Percentiles rank a stretch among this genome's conserved stretches.
These are phyloP conservation scores for Pseudogymnoascus sp. DNA, from an alignment of 2,329 filamentous ascomycete species.

Conservation along the genomic window DNA sequence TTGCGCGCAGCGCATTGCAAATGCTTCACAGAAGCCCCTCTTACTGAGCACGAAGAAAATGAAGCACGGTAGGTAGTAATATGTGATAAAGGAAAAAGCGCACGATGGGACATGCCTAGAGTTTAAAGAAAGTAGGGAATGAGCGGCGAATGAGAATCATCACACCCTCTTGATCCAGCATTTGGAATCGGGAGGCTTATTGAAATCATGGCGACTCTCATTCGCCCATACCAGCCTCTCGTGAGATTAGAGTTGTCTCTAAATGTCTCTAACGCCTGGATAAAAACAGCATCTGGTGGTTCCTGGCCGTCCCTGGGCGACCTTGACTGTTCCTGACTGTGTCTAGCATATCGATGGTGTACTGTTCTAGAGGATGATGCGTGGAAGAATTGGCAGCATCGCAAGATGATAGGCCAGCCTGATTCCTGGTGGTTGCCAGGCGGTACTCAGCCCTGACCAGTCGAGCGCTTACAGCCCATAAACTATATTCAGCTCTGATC, in stretches of 20 bases:
- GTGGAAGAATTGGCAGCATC: not conserved
- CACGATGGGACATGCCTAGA: not conserved
- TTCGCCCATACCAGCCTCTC: not conserved
- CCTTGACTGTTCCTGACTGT: not conserved
- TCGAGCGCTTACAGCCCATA: not conserved
- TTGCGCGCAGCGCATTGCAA: slow-evolving; percentile 2
- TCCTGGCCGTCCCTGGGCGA: not conserved
- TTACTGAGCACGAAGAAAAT: not conserved
- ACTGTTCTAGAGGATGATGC: not conserved
- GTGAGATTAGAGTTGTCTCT: not conserved
- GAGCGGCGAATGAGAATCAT: not conserved
- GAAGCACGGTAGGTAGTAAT: not conserved
- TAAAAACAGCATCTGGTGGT: not conserved
- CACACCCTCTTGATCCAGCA: not conserved
- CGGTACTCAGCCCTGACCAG: not conserved
- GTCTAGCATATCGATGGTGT: not conserved
- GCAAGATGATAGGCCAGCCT: not conserved
- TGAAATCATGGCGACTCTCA: not conserved
- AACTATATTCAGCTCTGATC: not conserved
- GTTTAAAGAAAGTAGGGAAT: not conserved
- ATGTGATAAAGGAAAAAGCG: not conserved
- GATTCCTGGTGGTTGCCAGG: not conserved
- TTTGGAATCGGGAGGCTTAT: not conserved
- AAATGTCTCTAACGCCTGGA: not conserved
- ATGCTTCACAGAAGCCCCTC: not conserved